phyloP scores from a whole-genome alignment of 257 asterid species.

The Anisodus acutangulus region DNA sequence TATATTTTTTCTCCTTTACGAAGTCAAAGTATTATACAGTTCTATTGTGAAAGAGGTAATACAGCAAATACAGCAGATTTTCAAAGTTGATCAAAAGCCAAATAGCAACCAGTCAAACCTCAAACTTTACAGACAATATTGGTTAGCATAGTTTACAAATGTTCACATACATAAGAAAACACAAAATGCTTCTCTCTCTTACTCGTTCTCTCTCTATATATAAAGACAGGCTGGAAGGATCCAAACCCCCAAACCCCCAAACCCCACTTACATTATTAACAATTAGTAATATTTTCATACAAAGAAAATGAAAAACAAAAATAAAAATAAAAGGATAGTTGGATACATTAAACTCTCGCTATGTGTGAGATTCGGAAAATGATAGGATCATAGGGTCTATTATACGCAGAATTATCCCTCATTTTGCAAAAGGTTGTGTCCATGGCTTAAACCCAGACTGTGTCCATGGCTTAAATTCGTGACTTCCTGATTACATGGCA shows the following conservation, averaged over 20 bases:
- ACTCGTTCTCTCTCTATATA: constrained; percentile 34
- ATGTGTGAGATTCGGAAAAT: no score
- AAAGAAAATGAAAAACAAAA: constrained; percentile 26
- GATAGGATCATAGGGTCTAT: no score
- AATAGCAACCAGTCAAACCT: constrained; percentile 56
- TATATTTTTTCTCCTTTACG: neutral
- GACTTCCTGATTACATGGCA: no score
- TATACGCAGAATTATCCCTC: no score
- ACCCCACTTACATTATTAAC: constrained; percentile 68
- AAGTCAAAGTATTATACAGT: constrained; percentile 3
- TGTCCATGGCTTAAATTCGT: no score
- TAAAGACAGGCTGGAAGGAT: constrained; percentile 71
- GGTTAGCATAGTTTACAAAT: neutral
- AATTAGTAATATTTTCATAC: constrained; percentile 46
- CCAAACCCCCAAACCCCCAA: constrained; percentile 49
- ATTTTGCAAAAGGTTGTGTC: no score
- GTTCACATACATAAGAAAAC: constrained; percentile 44
- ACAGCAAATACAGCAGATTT: constrained; percentile 11
- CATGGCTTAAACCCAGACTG: no score
- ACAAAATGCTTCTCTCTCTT: constrained; percentile 25
- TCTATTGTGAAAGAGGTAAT: constrained; percentile 3
- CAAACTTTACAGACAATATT: constrained; percentile 38
- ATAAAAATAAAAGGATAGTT: no score
- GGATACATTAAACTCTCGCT: no score
- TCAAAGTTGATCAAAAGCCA: constrained; percentile 41